Base-by-base conservation (phyloP, 2,329 filamentous ascomycete genomes). In the Xylaria hypoxylon region DNA sequence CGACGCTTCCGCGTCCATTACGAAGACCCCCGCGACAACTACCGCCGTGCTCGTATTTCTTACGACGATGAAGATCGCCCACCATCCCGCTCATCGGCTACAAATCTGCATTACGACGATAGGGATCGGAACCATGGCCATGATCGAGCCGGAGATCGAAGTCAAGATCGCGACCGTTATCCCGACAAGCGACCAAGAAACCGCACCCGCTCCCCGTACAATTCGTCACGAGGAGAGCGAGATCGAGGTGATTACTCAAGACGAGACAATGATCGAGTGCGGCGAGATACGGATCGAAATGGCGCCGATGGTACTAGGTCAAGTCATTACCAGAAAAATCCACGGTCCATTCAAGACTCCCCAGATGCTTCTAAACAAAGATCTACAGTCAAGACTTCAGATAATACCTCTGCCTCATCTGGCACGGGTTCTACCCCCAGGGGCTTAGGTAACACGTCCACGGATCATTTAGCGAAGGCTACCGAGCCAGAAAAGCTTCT, bases 351-450 rank as follows among this genome's bases (percentile, higher is more conserved):
- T 78, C 83, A 81, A 81, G 85, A 87, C 71, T 75, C 86, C 80
- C 86, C 84, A 84, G 85, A 86, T 85, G 89, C 85, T 71, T 68
- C 67, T 83, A 89, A 87, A 83, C 86, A 85, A 84, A 86, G 83
- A 80, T 82, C 84, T 79, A 82, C 84, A 82, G 83, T 82, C 82
- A 82, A 86, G 80, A 83, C 80, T 82, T 85, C 84, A 85, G 85
- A 81, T 81, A 78, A 81, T 82, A 80, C 81, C 79, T 89, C 82
- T 82, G 80, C 82, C 79, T 89, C 82, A 85, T 78, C 85, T 82
- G 83, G 90, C 84, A 84, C 89, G 91, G 90, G 92, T 89, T 83
- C 80, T 86, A 82, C 82, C 80, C 83, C 63, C 87, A 86, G 86
- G 85, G 81, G 83, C 83, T 83, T 83, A 85, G 78, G 80, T 79